phyloP scores from a whole-genome alignment of 129 eudicot genomes.

The Flaveria robusta region DNA sequence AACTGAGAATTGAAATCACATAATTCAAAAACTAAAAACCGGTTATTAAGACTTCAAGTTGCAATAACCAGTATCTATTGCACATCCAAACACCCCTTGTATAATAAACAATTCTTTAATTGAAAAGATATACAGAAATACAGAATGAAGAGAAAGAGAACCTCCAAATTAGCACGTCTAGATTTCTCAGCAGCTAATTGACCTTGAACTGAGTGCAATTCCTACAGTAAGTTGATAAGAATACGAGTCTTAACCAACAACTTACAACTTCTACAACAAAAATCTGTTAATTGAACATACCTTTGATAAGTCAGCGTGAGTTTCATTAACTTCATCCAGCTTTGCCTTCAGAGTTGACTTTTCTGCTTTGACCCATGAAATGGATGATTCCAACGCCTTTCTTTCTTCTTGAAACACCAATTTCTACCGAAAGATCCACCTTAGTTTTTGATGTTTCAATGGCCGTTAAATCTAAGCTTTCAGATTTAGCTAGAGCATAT shows the following conservation, averaged over 20 bases:
- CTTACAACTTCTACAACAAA: neutral
- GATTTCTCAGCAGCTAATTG: slow-evolving; percentile 91
- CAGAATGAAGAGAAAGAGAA: slow-evolving; percentile 26
- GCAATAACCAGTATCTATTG: neutral
- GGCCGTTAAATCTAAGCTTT: slow-evolving; percentile 41
- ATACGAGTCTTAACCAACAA: slow-evolving; percentile 18
- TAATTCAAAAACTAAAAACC: neutral
- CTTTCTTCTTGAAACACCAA: slow-evolving; percentile 57
- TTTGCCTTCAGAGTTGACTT: slow-evolving; percentile 67
- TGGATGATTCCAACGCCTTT: slow-evolving; percentile 69
- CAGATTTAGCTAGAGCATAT: slow-evolving; percentile 69
- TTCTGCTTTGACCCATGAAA: slow-evolving; percentile 56
- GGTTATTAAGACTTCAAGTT: neutral
- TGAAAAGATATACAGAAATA: neutral
- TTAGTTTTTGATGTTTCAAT: slow-evolving; percentile 47
- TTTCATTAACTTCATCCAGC: slow-evolving; percentile 64
- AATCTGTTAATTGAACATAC: slow-evolving; percentile 35
- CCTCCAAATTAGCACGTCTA: slow-evolving; percentile 96
- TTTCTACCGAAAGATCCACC: slow-evolving; percentile 56
- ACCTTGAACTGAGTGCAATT: slow-evolving; percentile 79
- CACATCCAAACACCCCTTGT: slow-evolving; percentile 1
- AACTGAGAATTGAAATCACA: neutral
- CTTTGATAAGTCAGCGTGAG: slow-evolving; percentile 76
- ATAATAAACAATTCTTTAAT: slow-evolving; percentile 6
- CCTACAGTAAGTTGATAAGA: slow-evolving; percentile 51